These are phyloP conservation scores for Fusarium keratoplasticum DNA, from an alignment of 2,329 filamentous ascomycete species.

Conservation along the genomic window DNA sequence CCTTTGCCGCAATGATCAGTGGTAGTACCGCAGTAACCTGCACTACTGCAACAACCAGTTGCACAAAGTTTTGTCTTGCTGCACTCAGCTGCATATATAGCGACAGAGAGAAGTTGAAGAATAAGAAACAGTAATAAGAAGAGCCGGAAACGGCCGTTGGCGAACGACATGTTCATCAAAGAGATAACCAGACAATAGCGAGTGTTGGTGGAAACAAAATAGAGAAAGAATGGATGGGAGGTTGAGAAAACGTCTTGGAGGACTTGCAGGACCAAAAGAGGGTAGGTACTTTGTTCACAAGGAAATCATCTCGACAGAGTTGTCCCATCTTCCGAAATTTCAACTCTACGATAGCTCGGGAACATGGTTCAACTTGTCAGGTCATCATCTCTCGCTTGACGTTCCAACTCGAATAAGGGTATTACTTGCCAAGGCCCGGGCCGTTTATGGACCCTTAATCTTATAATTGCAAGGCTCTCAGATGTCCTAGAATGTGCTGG, in stretches of 20 bases:
- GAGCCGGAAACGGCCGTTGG: neutral
- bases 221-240: neutral
- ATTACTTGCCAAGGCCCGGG: neutral
- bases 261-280: neutral
- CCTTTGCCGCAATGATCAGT: neutral
- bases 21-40: neutral
- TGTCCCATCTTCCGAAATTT: neutral
- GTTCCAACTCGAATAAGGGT: neutral
- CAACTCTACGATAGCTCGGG: neutral
- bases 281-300: neutral
- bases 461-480: neutral
- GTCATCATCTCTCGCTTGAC: neutral
- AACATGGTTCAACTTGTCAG: neutral
- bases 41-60: neutral
- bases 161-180: neutral
- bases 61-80: neutral
- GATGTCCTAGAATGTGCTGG: neutral
- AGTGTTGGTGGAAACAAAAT: neutral
- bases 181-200: neutral
- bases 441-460: neutral
- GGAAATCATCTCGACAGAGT: neutral
- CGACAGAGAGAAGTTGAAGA: neutral
- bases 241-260: neutral
- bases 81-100: neutral
- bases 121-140: neutral